phyloP scores from a whole-genome alignment of 2,329 filamentous ascomycete species.

The Apiospora hydei region DNA sequence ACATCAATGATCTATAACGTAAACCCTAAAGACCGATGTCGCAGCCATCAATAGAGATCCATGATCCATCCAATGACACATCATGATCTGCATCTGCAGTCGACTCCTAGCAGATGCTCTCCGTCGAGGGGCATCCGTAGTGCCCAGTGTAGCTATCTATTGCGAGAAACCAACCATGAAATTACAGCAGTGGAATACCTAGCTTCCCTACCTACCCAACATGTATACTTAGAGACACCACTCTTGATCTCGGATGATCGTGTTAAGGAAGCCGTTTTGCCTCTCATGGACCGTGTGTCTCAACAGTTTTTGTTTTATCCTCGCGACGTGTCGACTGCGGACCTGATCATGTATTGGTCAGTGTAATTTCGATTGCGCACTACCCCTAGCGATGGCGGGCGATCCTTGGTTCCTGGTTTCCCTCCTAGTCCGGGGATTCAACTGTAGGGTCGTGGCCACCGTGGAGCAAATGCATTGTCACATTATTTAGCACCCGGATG shows the following conservation, averaged over 20 bases:
- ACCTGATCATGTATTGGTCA: conserved; percentile 2
- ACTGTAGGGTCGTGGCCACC: conserved; percentile 15
- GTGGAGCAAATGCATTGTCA: conserved; percentile 17
- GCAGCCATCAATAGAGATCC: background rate
- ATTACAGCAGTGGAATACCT: background rate
- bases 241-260: background rate
- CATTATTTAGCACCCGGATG: conserved; percentile 1
- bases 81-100: background rate
- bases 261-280: background rate
- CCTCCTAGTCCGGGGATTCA: conserved; percentile 1
- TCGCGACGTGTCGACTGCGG: background rate
- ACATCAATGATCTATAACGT: background rate
- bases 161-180: background rate
- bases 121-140: background rate
- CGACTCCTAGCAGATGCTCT: background rate
- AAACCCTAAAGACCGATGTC: background rate
- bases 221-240: too few relatives aligned
- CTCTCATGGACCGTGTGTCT: background rate
- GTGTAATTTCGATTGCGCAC: conserved; percentile 21
- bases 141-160: background rate
- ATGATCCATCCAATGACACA: background rate
- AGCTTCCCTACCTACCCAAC: too few relatives aligned
- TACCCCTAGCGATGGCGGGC: conserved; percentile 16
- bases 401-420: conserved; percentile 10
- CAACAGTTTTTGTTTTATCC: background rate